Conservation (phyloP, 1,284 basidiomycete genomes). For the Ustilago hordei region DNA sequence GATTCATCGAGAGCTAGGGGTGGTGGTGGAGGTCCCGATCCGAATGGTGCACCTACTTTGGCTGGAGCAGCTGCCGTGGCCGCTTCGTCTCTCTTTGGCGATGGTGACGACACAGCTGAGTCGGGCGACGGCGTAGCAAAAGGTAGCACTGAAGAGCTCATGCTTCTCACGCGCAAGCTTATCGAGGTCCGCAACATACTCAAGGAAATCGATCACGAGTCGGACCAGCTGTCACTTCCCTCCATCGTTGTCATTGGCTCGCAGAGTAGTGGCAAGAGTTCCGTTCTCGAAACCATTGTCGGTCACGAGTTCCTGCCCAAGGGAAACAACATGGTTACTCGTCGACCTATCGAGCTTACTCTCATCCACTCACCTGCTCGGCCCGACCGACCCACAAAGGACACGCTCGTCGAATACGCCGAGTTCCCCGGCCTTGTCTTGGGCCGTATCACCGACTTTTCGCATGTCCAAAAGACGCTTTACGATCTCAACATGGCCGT, state of each 20-base stretch:
- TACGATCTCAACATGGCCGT: conserved; percentile 96
- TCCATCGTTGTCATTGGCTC: conserved; percentile 98
- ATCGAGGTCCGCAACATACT: conserved; percentile 96
- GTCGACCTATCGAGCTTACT: conserved; percentile 95
- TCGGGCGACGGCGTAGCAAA: conserved; percentile 9
- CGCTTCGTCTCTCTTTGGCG: conserved; percentile 43
- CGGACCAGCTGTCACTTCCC: conserved; percentile 84
- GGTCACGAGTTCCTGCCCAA: conserved; percentile 98
- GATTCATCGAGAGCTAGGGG: conserved; percentile 11
- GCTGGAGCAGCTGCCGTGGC: conserved; percentile 56
- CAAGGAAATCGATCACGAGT: conserved; percentile 90
- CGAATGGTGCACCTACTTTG: conserved; percentile 24
- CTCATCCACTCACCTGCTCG: conserved; percentile 81
- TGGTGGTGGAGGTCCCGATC: conserved; percentile 25
- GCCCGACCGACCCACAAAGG: conserved; percentile 70
- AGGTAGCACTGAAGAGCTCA: conserved; percentile 72
- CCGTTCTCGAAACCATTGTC: conserved; percentile 95
- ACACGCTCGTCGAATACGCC: conserved; percentile 80
- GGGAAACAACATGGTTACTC: conserved; percentile 99
- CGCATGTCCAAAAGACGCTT: conserved; percentile 88
- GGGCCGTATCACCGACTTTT: conserved; percentile 88
- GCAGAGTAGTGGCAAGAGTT: conserved; percentile 97
- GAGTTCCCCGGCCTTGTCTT: conserved; percentile 91
- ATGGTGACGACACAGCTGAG: conserved; percentile 18
- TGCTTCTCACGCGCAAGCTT: conserved; percentile 92